Evolutionary conservation across 179 eudicot genomes (phyloP).

Genomic region (Monotropa hypopitys): DNA sequence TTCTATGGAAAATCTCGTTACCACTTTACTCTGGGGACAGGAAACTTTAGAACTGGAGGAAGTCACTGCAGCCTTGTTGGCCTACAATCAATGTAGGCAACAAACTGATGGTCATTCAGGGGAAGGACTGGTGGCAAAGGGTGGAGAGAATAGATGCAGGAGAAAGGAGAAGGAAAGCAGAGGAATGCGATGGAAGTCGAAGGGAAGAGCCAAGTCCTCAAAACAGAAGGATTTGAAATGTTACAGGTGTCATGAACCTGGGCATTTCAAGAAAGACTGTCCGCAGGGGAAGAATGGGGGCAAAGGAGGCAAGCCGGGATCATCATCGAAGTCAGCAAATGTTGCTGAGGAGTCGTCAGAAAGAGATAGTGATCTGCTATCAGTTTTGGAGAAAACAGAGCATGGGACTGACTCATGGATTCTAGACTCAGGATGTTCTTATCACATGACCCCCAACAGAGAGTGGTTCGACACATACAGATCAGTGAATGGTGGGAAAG

Average conservation of each 20-base stretch:
- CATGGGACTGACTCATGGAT: background rate
- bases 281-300: background rate
- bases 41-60: background rate
- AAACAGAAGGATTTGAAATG: background rate
- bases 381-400: background rate
- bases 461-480: background rate
- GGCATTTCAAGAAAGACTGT: background rate
- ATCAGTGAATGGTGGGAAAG: background rate
- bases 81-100: background rate
- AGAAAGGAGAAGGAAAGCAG: too few relatives aligned
- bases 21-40: background rate
- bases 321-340: too few relatives aligned
- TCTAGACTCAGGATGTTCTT: background rate
- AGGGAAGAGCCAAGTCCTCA: too few relatives aligned
- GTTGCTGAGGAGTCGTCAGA: too few relatives aligned
- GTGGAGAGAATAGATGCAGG: too few relatives aligned
- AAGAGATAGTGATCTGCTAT: background rate
- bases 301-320: too few relatives aligned
- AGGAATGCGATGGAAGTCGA: too few relatives aligned
- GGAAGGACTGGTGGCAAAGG: too few relatives aligned
- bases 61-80: background rate
- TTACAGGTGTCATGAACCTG: background rate
- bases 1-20: background rate
- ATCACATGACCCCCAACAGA: background rate
- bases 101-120: background rate